phyloP scores from a whole-genome alignment of 768 basidiomycete genomes.

The Collybia mongolica region DNA sequence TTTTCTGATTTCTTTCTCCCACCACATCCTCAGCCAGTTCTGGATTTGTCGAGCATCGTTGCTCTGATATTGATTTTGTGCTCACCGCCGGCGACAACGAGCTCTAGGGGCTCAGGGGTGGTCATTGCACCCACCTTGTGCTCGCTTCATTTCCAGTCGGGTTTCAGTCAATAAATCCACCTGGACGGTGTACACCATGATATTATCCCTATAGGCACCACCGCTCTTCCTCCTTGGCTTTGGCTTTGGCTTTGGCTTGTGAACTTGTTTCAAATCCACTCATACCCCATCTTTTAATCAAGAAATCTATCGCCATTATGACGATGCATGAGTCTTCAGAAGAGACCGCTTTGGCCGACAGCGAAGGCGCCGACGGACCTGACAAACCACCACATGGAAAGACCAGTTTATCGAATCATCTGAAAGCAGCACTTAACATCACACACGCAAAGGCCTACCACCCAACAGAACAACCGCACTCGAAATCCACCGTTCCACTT shows the following conservation, averaged over 20 bases:
- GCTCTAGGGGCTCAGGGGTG: slow-evolving; percentile 16
- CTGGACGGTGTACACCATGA: slow-evolving; percentile 41
- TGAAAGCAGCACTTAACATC: slow-evolving; percentile 22
- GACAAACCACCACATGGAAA: slow-evolving; percentile 55
- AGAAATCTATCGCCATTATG: slow-evolving; percentile 32
- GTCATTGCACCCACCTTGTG: slow-evolving; percentile 11
- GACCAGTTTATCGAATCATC: slow-evolving; percentile 21
- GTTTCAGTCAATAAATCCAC: slow-evolving; percentile 23
- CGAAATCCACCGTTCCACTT: slow-evolving; percentile 35
- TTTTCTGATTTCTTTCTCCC: slow-evolving; percentile 11
- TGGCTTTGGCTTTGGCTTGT: slow-evolving; percentile 15
- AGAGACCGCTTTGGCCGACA: slow-evolving; percentile 49
- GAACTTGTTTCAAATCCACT: slow-evolving; percentile 13
- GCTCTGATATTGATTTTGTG: slow-evolving; percentile 1
- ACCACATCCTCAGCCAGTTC: slow-evolving; percentile 3
- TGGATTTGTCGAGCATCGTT: slow-evolving; percentile 1
- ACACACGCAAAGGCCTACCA: slow-evolving; percentile 18
- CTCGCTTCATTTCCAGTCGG: slow-evolving; percentile 10
- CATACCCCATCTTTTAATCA: slow-evolving; percentile 22
- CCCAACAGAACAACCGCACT: slow-evolving; percentile 10
- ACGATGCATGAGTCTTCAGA: slow-evolving; percentile 47
- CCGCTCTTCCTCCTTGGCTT: slow-evolving; percentile 21
- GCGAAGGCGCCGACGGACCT: slow-evolving; percentile 55
- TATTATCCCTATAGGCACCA: slow-evolving; percentile 39
- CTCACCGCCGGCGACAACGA: slow-evolving; percentile 13